Evolutionary conservation across 2,329 filamentous ascomycete species (phyloP).

Genomic region (Leptoxyphium fumago): DNA sequence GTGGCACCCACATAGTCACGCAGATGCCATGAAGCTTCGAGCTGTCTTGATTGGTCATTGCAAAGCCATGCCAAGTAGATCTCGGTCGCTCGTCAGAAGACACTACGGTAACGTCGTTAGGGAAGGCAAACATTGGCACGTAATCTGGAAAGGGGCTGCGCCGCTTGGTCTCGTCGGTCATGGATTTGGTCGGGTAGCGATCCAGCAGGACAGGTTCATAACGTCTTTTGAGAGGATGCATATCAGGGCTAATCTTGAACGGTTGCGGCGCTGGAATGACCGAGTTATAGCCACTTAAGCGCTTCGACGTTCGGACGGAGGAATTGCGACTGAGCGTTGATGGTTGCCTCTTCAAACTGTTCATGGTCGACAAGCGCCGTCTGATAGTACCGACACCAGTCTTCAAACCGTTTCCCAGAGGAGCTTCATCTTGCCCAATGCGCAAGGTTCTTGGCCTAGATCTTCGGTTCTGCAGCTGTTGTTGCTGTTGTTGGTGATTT

Average conservation of each 20-base stretch:
- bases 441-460: slow-evolving; percentile 69
- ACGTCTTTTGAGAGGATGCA: slow-evolving; percentile 86
- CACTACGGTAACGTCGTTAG: slow-evolving; percentile 93
- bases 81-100: slow-evolving; percentile 86
- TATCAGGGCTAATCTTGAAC: slow-evolving; percentile 73
- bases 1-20: slow-evolving; percentile 80
- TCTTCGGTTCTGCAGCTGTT: slow-evolving; percentile 28
- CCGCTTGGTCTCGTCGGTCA: slow-evolving; percentile 63
- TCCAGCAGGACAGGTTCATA: slow-evolving; percentile 96
- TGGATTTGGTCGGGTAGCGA: slow-evolving; percentile 73
- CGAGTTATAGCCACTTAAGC: slow-evolving; percentile 94
- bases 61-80: slow-evolving; percentile 98
- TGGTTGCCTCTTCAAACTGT: slow-evolving; percentile 78
- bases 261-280: slow-evolving; percentile 91
- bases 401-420: slow-evolving; percentile 28
- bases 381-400: slow-evolving; percentile 71
- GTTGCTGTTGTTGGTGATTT: slow-evolving; percentile 25
- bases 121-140: slow-evolving; percentile 98
- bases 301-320: slow-evolving; percentile 66
- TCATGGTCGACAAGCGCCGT: slow-evolving; percentile 92
- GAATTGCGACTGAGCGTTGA: slow-evolving; percentile 53
- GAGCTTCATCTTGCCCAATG: slow-evolving; percentile 55
- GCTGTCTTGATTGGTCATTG: slow-evolving; percentile 89
- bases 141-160: slow-evolving; percentile 89
- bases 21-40: slow-evolving; percentile 85